Evolutionary conservation across 23 red algal species (phyloP).

Genomic region (Gracilaria gracilis): DNA sequence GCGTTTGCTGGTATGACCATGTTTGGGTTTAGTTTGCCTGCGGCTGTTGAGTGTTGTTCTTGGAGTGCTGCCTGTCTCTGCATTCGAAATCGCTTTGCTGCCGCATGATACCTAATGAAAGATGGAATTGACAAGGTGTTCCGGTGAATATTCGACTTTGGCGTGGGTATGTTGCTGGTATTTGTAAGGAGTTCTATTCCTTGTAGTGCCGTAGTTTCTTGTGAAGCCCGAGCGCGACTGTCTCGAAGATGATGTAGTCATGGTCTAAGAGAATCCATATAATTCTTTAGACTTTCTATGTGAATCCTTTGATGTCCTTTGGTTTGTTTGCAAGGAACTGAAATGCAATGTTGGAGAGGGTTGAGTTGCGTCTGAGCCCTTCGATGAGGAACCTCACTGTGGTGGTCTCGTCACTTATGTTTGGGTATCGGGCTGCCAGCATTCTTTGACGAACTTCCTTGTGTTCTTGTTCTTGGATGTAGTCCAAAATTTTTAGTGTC

Average conservation of each 20-base stretch:
- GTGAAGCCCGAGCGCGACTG: background rate
- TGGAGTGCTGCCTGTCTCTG: too few species aligned
- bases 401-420: background rate
- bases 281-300: background rate
- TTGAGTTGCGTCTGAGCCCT: background rate
- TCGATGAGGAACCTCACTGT: background rate
- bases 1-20: too few species aligned
- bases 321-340: background rate
- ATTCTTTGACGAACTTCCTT: background rate
- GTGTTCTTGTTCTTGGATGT: conserved; percentile 1
- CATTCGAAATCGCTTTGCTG: too few species aligned
- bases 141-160: too few species aligned
- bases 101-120: too few species aligned
- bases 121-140: too few species aligned
- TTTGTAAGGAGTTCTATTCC: too few species aligned
- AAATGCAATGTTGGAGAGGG: background rate
- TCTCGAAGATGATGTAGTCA: background rate
- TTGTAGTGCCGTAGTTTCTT: too few species aligned
- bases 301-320: background rate
- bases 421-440: background rate
- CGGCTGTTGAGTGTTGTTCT: too few species aligned
- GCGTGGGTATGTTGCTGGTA: too few species aligned
- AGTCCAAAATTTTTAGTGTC: background rate
- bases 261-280: background rate
- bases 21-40: too few species aligned